These are phyloP conservation scores for Golubevia pallescens DNA, from an alignment of 1,284 basidiomycete genomes.

Conservation along the genomic window DNA sequence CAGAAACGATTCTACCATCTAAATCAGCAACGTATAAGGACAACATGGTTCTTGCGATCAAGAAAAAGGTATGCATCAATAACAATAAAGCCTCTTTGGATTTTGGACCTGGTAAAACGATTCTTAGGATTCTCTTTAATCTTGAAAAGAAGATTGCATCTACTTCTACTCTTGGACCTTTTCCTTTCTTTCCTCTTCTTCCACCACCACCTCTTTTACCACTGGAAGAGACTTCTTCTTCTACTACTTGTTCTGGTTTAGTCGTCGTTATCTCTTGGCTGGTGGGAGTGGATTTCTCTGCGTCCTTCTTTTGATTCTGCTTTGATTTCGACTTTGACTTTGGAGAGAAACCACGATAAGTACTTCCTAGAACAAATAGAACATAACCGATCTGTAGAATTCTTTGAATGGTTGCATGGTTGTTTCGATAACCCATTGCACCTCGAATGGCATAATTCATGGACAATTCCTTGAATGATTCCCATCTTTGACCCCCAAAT, in stretches of 20 bases:
- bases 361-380: slow-evolving; percentile 28
- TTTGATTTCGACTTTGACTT: slow-evolving; percentile 38
- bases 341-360: slow-evolving; percentile 31
- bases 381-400: slow-evolving; percentile 40
- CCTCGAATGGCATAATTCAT: slow-evolving; percentile 36
- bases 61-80: slow-evolving; percentile 82
- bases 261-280: too few relatives aligned
- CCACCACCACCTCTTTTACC: slow-evolving; percentile 7
- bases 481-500: slow-evolving; percentile 15
- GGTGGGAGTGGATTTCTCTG: neutral
- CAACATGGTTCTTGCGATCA: slow-evolving; percentile 86
- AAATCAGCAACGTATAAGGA: slow-evolving; percentile 93
- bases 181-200: slow-evolving; percentile 12
- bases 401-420: slow-evolving; percentile 47
- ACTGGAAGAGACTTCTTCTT: slow-evolving; percentile 5
- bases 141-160: slow-evolving; percentile 88
- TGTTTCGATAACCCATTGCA: slow-evolving; percentile 39
- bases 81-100: slow-evolving; percentile 87
- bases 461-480: slow-evolving; percentile 40
- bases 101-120: slow-evolving; percentile 84
- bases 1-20: slow-evolving; percentile 89
- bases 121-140: slow-evolving; percentile 77
- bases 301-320: neutral
- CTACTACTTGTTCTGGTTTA: neutral
- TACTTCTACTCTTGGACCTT: slow-evolving; percentile 69